Base-by-base conservation (phyloP, 208 protist species). In the Acanthamoeba triangularis region DNA sequence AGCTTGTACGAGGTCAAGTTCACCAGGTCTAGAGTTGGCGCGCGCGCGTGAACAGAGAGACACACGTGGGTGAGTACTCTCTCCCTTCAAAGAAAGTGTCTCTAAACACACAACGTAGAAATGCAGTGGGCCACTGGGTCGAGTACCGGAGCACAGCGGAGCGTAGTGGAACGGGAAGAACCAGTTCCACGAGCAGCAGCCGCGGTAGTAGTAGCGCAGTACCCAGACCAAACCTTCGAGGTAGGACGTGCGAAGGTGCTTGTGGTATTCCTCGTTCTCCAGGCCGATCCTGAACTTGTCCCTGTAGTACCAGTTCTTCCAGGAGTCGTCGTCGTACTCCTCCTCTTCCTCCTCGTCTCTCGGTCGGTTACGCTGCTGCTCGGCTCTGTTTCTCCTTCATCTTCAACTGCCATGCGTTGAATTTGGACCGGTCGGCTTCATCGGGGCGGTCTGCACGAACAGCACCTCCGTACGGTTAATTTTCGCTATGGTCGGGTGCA, bases 91-190 rank as follows among this genome's bases (percentile, higher is more conserved):
- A 47, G 44, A 47, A 47, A 2, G 44, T n/a, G n/a, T n/a, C 44
- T 13, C 44, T 47, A 47, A 47, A 47, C 44, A 47, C n/a, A n/a
- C n/a, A n/a, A n/a, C 44, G 44, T 47, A 47, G 44, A 3, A n/a
- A 8, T 47, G 44, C 16, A 28, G 16, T 16, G 41, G 33, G n/a
- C n/a, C n/a, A n/a, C 7, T 33, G 25, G 8, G 25, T 28, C 18
- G 11, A 49, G 67, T 95, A 65, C 92, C 97, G 14, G 85, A 93
- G 52, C 94, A 90, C 61, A 98, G 96, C n/a, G 98, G 98, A 30
- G 98, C 96, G 82, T 98, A 98, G 84, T 98, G 96, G 78, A 97
- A 97, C 37, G 96, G 97, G 67, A 97, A 98, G 35, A 96, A 96
- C 97, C 97, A 98, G 47, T 69, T 54, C 98, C 98, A 98, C 0